phyloP scores from a whole-genome alignment of 2,329 filamentous ascomycete species.

The Paecilomyces fulvus region DNA sequence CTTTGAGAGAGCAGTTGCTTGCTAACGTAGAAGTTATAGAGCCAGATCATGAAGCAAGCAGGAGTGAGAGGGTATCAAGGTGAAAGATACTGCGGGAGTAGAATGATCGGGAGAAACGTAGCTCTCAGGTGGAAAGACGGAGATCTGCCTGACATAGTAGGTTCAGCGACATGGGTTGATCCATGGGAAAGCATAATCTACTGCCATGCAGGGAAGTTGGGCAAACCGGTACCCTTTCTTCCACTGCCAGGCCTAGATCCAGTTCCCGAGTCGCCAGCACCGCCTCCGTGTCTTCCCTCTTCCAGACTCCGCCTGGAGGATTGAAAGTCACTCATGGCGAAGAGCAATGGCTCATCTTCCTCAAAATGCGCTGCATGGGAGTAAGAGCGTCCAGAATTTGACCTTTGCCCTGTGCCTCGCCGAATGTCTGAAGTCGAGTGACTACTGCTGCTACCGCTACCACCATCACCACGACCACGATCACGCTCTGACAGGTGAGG shows the following conservation, averaged over 20 bases:
- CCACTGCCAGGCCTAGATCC: constrained; percentile 28
- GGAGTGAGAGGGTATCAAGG: neutral
- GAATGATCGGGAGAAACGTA: neutral
- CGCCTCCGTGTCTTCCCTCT: constrained; percentile 27
- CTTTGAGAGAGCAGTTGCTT: neutral
- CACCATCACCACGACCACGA: constrained; percentile 28
- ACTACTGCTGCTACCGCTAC: constrained; percentile 33
- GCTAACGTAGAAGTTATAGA: neutral
- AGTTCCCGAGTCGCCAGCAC: constrained; percentile 19
- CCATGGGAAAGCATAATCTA: constrained; percentile 7
- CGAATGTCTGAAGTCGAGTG: constrained; percentile 27
- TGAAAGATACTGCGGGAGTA: neutral
- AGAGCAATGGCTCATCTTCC: constrained; percentile 38
- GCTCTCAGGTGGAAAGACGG: neutral
- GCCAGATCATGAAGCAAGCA: neutral
- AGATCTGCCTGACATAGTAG: neutral
- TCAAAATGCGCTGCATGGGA: constrained; percentile 23
- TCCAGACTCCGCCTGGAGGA: constrained; percentile 35
- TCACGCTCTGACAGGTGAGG: constrained; percentile 28
- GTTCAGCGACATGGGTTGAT: neutral
- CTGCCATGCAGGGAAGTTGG: constrained; percentile 26
- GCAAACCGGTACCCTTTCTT: constrained; percentile 23
- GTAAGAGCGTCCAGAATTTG: constrained; percentile 23
- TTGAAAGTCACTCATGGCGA: constrained; percentile 40
- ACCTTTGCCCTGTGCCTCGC: constrained; percentile 26